Conservation (phyloP, 192 early-diverging fungal species). For the Kappamyces sp. region DNA sequence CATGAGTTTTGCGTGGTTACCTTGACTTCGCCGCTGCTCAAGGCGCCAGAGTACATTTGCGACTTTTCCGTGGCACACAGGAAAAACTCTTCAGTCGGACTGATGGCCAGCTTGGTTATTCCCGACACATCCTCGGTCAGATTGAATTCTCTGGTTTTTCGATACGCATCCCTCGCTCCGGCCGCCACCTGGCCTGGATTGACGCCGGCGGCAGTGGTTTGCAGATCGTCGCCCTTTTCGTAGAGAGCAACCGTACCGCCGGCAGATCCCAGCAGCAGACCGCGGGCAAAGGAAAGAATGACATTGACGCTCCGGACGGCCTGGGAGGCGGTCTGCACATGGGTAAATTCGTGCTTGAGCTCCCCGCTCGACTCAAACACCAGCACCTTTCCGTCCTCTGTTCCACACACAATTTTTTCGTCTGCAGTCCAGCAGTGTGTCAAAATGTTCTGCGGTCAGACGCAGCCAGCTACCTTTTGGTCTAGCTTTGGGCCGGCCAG, state of each 20-base stretch:
- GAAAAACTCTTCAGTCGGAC: conserved; percentile 45
- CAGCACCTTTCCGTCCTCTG: conserved; percentile 44
- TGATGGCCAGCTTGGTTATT: conserved; percentile 42
- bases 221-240: conserved; percentile 34
- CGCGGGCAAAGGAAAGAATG: conserved; percentile 35
- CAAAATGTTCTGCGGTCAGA: conserved; percentile 35
- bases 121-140: conserved; percentile 31
- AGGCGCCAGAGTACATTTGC: conserved; percentile 31
- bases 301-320: conserved; percentile 8
- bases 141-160: conserved; percentile 38
- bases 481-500: conserved; percentile 43
- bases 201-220: conserved; percentile 5
- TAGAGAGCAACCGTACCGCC: conserved; percentile 36
- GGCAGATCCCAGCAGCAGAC: conserved; percentile 37
- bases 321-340: conserved; percentile 6
- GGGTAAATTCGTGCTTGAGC: conserved; percentile 35
- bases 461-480: conserved; percentile 26
- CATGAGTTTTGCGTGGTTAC: background rate
- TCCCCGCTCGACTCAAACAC: conserved; percentile 53
- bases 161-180: conserved; percentile 29
- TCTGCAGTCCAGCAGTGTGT: conserved; percentile 48
- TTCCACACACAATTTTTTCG: conserved; percentile 42
- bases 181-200: conserved; percentile 11
- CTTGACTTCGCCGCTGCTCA: conserved; percentile 14
- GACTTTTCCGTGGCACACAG: conserved; percentile 35